Percentiles rank a stretch among this genome's conserved stretches.
These are phyloP conservation scores for Agrostemma githago DNA, from an alignment of 148 eudicot genomes.

Conservation along the genomic window DNA sequence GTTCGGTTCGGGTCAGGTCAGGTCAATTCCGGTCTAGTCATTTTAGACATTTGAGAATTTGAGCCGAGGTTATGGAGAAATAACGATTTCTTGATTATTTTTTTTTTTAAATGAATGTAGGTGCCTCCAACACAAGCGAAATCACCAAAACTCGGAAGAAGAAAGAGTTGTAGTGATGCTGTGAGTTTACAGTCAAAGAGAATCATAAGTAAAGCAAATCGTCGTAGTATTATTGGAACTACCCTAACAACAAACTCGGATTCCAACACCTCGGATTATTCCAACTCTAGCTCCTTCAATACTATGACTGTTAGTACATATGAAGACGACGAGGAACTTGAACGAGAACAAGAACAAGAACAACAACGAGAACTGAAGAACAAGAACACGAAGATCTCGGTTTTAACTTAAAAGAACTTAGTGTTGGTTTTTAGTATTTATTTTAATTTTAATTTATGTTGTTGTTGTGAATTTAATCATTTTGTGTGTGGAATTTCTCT, in stretches of 20 bases:
- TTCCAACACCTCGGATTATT: slow-evolving; percentile 10
- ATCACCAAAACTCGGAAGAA: slow-evolving; percentile 80
- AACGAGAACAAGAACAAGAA: slow-evolving; percentile 17
- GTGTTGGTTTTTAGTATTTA: slow-evolving; percentile 1
- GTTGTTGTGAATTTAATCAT: slow-evolving; percentile 21
- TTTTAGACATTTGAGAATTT: no score
- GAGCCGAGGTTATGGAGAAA: no score
- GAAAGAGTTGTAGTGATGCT: slow-evolving; percentile 61
- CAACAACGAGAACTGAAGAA: neutral
- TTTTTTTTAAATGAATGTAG: no score
- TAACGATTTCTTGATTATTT: no score
- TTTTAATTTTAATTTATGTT: neutral
- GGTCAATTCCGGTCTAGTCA: no score
- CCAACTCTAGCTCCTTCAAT: slow-evolving; percentile 7
- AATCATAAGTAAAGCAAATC: slow-evolving; percentile 29
- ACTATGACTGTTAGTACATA: neutral
- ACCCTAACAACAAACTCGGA: neutral
- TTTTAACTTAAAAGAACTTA: slow-evolving; percentile 4
- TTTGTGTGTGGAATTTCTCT: slow-evolving; percentile 19
- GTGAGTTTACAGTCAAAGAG: slow-evolving; percentile 23
- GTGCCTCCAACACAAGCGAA: slow-evolving; percentile 50
- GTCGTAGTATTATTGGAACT: slow-evolving; percentile 32
- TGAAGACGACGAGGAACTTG: slow-evolving; percentile 10
- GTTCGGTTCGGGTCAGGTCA: no score
- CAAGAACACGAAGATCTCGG: neutral